Evolutionary conservation across 192 early-diverging fungal genomes (phyloP).

Genomic region (Coemansia sp.): DNA sequence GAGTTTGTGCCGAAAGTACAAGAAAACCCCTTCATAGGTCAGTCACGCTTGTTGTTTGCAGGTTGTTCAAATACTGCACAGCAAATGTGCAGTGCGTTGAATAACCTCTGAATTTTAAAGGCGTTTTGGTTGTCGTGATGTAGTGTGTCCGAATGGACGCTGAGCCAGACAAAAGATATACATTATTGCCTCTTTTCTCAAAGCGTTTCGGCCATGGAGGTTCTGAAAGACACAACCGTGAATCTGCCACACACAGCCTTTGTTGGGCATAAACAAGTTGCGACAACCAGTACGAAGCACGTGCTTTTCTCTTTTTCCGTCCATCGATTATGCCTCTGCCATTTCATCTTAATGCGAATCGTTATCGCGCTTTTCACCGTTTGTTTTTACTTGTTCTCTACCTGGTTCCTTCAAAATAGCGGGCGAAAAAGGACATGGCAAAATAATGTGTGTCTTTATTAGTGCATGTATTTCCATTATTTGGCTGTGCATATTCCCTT

Average conservation of each 20-base stretch:
- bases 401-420: background rate
- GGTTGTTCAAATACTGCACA: too few species aligned
- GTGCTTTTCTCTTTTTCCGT: background rate
- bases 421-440: background rate
- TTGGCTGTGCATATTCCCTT: background rate
- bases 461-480: background rate
- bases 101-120: background rate
- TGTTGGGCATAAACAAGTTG: background rate
- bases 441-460: constrained; percentile 7
- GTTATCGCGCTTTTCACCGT: background rate
- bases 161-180: background rate
- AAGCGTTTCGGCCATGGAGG: background rate
- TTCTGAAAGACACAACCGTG: constrained; percentile 3
- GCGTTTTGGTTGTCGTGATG: background rate
- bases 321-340: background rate
- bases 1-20: too few species aligned
- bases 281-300: background rate
- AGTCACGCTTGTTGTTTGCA: background rate
- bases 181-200: background rate
- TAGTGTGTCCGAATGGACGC: constrained; percentile 1
- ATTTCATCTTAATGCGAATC: background rate
- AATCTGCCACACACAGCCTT: background rate
- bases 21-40: too few species aligned
- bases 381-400: background rate
- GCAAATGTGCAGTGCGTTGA: background rate